Conservation (phyloP, 106 monocot species). For the Acorus calamus region DNA sequence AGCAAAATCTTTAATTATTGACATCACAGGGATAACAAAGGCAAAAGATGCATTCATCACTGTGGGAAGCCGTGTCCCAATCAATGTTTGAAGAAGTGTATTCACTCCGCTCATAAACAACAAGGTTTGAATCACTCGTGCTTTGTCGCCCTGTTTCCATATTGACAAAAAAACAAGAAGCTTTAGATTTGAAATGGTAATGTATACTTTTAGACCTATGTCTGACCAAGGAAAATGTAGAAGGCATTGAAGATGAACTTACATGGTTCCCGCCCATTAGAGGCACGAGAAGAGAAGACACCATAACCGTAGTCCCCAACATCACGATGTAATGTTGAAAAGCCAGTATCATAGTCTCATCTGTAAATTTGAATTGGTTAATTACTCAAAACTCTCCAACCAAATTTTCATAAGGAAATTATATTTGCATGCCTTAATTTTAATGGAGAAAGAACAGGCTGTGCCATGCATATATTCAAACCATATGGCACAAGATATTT, state of each 20-base stretch:
- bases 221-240: background rate
- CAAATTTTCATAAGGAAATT: background rate
- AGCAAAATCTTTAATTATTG: slow-evolving; percentile 50
- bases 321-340: slow-evolving; percentile 91
- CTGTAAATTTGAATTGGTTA: slow-evolving; percentile 26
- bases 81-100: slow-evolving; percentile 69
- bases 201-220: too few relatives aligned
- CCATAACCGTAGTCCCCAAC: slow-evolving; percentile 71
- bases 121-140: slow-evolving; percentile 73
- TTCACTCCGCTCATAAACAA: slow-evolving; percentile 76
- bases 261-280: slow-evolving; percentile 76
- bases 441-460: too few relatives aligned
- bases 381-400: background rate
- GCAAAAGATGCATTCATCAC: slow-evolving; percentile 92
- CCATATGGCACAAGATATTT: too few relatives aligned
- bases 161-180: background rate
- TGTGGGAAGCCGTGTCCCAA: slow-evolving; percentile 70
- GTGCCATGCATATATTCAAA: too few relatives aligned
- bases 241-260: slow-evolving; percentile 12
- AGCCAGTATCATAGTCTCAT: slow-evolving; percentile 42
- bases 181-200: too few relatives aligned
- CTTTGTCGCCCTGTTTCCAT: slow-evolving; percentile 66
- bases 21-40: slow-evolving; percentile 61
- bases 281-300: slow-evolving; percentile 56
- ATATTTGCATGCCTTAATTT: background rate